Conservation (phyloP, 1,284 basidiomycete genomes). For the Malassezia furfur region DNA sequence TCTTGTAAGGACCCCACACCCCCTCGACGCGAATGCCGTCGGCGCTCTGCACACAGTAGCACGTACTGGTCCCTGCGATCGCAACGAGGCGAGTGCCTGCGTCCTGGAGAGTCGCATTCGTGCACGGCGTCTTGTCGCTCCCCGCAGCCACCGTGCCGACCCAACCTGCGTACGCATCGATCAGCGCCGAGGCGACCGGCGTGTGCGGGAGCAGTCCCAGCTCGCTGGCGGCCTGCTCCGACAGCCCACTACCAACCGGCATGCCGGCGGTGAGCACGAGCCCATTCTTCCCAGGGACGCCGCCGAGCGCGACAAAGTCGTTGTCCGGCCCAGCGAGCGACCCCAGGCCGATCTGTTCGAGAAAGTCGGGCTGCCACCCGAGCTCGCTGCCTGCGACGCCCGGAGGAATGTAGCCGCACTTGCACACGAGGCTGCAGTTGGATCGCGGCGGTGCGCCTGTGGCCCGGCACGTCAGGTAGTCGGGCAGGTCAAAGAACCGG, state of each 20-base stretch:
- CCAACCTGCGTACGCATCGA: slow-evolving; percentile 99
- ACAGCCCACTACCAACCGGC: slow-evolving; percentile 77
- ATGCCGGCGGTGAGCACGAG: slow-evolving; percentile 78
- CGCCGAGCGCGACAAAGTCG: slow-evolving; percentile 67
- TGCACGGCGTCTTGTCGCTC: slow-evolving; percentile 50
- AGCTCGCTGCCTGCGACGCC: slow-evolving; percentile 49
- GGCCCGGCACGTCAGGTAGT: slow-evolving; percentile 87
- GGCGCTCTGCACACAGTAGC: slow-evolving; percentile 64
- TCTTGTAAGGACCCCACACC: slow-evolving; percentile 91
- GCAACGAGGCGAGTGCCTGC: slow-evolving; percentile 67
- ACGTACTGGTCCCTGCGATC: slow-evolving; percentile 90
- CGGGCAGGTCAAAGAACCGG: slow-evolving; percentile 94
- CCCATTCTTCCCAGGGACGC: slow-evolving; percentile 54
- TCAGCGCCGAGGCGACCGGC: slow-evolving; percentile 83
- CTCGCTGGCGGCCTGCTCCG: slow-evolving; percentile 67
- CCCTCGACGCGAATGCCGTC: slow-evolving; percentile 78
- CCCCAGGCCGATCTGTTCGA: slow-evolving; percentile 43
- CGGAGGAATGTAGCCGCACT: slow-evolving; percentile 83
- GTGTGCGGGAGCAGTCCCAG: slow-evolving; percentile 80
- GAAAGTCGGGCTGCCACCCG: slow-evolving; percentile 45
- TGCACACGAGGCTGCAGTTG: slow-evolving; percentile 88
- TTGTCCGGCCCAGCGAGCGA: slow-evolving; percentile 52
- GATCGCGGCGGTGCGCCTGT: slow-evolving; percentile 72
- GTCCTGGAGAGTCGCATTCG: slow-evolving; percentile 38
- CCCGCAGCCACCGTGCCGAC: slow-evolving; percentile 81